These are phyloP conservation scores for Pyrenophora graminea DNA, from an alignment of 2,329 filamentous ascomycete genomes.

Conservation along the genomic window DNA sequence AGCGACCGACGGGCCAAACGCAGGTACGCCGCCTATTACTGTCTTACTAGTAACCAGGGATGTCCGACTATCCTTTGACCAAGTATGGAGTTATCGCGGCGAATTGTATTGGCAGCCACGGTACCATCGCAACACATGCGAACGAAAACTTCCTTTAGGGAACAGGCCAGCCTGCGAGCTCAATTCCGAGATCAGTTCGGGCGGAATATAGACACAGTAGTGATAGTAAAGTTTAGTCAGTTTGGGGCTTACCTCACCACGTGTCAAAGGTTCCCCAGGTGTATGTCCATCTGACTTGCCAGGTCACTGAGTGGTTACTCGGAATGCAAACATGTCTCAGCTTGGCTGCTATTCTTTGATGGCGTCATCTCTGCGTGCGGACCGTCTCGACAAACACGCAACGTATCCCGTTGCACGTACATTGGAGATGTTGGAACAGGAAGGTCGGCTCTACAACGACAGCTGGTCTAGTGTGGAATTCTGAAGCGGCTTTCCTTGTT, in stretches of 20 bases:
- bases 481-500: background rate
- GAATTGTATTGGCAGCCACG: too few species aligned
- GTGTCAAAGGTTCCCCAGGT: slow-evolving; percentile 34
- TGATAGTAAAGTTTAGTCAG: slow-evolving; percentile 14
- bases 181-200: too few species aligned
- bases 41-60: slow-evolving; percentile 7
- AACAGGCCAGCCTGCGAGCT: too few species aligned
- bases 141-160: too few species aligned
- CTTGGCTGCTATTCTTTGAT: slow-evolving; percentile 9
- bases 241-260: slow-evolving; percentile 38
- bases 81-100: too few species aligned
- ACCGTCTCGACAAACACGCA: slow-evolving; percentile 1
- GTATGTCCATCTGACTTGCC: slow-evolving; percentile 34
- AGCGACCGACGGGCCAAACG: slow-evolving; percentile 5
- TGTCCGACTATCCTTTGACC: slow-evolving; percentile 12
- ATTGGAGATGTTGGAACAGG: slow-evolving; percentile 1
- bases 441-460: slow-evolving; percentile 2
- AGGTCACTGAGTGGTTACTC: slow-evolving; percentile 28
- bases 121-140: too few species aligned
- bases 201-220: background rate
- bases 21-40: slow-evolving; percentile 4
- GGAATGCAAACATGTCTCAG: slow-evolving; percentile 42
- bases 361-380: slow-evolving; percentile 3
- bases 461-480: background rate
- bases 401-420: background rate